Evolutionary conservation across 75 land plant species (phyloP), one percentile per base, ranked within the genome.

Genomic region (Pinus albicaulis): DNA sequence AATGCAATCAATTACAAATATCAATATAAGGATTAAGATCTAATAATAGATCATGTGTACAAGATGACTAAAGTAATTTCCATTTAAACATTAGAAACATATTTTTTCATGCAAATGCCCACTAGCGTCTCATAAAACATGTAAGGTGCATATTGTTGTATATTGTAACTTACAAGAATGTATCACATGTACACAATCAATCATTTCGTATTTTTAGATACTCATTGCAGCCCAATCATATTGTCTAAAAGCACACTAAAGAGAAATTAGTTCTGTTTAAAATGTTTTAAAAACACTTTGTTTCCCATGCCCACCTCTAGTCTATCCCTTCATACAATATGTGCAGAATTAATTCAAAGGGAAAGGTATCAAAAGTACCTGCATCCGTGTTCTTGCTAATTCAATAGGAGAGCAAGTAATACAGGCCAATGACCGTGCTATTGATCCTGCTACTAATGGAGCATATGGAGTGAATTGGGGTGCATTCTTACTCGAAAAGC

Each of bases 361-460:
- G 44, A 26, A 78, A 52, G 23, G 55, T 17, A 52, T 26, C 78
- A 44, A 12, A 12, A 34, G 55, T 59, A 96, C 99, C 99, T 97
- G 99, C 99, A 97, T 97, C 8, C 99, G 91, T 7, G 98, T 95
- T 71, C 86, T 88, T 55, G 99, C 99, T 59, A 97, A 83, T 76
- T 97, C 99, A 76, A 97, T 85, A 31, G 99, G 99, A 28, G 93
- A 94, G 75, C 99, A 97, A 57, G 89, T 83, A 55, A 90, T 84
- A 77, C 98, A 95, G 19, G 99, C 99, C 55, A 97, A 76, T 60
- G 98, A 89, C 34, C 98, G 88, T 52, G 99, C 95, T 24, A 89
- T 20, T 23, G 99, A 88, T 17, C 99, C 98, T 24, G 99, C 99
- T 71, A 92, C 66, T 41, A 97, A 80, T 14, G 99, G 99, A 20